Evolutionary conservation across 495 filamentous ascomycete species (phyloP), one percentile per base, ranked within the genome.

Genomic region (Daldinia decipiens): DNA sequence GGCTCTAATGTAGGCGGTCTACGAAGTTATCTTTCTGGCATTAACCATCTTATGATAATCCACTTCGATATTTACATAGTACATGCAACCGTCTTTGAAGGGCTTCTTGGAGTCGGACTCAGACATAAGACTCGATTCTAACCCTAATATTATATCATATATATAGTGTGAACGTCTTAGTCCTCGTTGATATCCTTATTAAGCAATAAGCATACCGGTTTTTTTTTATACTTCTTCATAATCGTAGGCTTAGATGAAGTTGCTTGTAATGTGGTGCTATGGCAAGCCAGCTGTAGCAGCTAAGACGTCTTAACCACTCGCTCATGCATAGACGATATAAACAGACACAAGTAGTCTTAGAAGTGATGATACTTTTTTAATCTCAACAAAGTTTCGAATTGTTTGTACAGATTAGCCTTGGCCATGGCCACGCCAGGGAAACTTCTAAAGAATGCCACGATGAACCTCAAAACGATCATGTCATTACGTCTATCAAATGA

Each of bases 401-500:
- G 59, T 77, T 78, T 77, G 65, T 78, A 78, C 76, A 78, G 47
- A 59, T 64, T 59, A 67, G 72, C 69, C 34, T 36, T 36, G 11
- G 34, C 34, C 12, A 13, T 13, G 1, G 34, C 34, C 32, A 62
- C 56, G 64, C 69, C 75, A 72, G 62, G 39, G 62, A 51, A 74
- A 64, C 65, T 45, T 77, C 72, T 77, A 75, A 72, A 67, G 69
- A 68, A 67, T 13, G 26, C 24, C 24, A 73, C 65, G 67, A 68
- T 65, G 67, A 73, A 73, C 68, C 69, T 70, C 70, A 71, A 11
- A 47, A 71, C 70, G 68, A 68, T 61, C 62, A 71, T 72, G 69
- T 67, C 73, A 73, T 75, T 67, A 72, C 59, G 67, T 74, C 75
- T 75, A 75, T 69, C 60, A 62, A 71, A 66, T 40, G 68, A 58